Percentiles rank a stretch among this genome's conserved stretches.
phyloP scores from a whole-genome alignment of 106 monocot species.

The Dendrobium chrysotoxum region DNA sequence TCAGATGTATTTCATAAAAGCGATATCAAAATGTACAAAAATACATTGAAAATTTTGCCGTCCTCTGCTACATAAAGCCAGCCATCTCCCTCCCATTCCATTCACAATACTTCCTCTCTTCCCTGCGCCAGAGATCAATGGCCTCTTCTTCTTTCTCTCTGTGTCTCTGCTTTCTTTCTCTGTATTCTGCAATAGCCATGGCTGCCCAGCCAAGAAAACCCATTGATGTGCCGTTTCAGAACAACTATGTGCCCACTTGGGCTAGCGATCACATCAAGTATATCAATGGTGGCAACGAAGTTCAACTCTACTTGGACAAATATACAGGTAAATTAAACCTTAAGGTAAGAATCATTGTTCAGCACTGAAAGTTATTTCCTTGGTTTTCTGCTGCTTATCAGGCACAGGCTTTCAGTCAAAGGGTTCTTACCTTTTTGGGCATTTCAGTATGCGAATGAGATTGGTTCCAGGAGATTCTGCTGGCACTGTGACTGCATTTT shows the following conservation, averaged over 20 bases:
- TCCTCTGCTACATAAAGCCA: no score
- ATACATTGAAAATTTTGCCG: no score
- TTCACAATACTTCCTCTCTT: no score
- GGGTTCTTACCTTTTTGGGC: conserved; percentile 36
- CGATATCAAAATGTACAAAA: no score
- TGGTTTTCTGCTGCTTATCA: no score
- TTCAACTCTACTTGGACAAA: conserved; percentile 29
- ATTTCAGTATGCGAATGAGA: conserved; percentile 42
- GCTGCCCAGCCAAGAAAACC: conserved; percentile 23
- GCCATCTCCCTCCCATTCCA: no score
- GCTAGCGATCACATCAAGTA: conserved; percentile 31
- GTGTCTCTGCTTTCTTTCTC: no score
- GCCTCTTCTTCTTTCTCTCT: no score
- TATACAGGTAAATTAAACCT: conserved; percentile 5
- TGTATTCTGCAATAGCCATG: conserved; percentile 1
- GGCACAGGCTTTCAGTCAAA: conserved; percentile 33
- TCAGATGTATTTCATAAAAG: no score
- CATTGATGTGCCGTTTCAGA: conserved; percentile 25
- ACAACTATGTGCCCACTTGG: conserved; percentile 33
- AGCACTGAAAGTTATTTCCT: no score
- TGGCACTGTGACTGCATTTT: conserved; percentile 32
- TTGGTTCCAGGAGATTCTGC: conserved; percentile 34
- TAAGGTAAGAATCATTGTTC: no score
- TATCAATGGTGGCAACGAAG: conserved; percentile 25
- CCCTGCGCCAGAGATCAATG: no score